phyloP scores from a whole-genome alignment of 768 basidiomycete genomes.

The Astraeus odoratus region DNA sequence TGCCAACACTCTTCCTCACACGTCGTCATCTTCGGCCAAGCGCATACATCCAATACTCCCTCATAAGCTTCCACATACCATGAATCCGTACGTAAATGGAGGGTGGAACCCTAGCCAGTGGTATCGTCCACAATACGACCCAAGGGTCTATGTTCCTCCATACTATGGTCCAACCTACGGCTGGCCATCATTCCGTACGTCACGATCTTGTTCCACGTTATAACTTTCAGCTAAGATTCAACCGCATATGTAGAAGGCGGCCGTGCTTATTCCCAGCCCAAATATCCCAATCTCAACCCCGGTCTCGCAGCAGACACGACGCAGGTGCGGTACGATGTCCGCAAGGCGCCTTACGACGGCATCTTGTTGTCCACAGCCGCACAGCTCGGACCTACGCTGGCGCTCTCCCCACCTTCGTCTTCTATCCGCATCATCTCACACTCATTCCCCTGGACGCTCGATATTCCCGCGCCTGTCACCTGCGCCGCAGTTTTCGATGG shows the following conservation, averaged over 20 bases:
- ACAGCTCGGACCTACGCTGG: constrained; percentile 30
- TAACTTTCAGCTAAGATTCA: background rate
- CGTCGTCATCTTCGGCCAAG: background rate
- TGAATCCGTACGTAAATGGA: constrained; percentile 20
- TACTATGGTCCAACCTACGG: constrained; percentile 12
- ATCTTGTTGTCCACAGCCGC: constrained; percentile 39
- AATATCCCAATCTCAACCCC: constrained; percentile 48
- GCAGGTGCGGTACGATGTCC: constrained; percentile 43
- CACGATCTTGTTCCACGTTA: background rate
- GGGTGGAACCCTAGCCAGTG: constrained; percentile 8
- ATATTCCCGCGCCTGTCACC: constrained; percentile 41
- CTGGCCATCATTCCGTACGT: constrained; percentile 14
- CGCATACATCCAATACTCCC: background rate
- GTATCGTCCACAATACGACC: constrained; percentile 24
- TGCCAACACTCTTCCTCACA: background rate
- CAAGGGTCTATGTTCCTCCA: constrained; percentile 23
- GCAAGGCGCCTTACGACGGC: constrained; percentile 34
- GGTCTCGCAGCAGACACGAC: constrained; percentile 47
- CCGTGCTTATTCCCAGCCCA: constrained; percentile 21
- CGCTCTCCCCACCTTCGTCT: constrained; percentile 27
- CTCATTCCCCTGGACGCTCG: constrained; percentile 60
- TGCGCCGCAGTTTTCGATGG: constrained; percentile 52
- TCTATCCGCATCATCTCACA: constrained; percentile 50
- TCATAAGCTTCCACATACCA: constrained; percentile 3
- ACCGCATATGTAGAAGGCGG: constrained; percentile 9